Evolutionary conservation across 805 yeast genomes (phyloP), one percentile per base, ranked within the genome.

Genomic region (Monosporozyma servazzii): DNA sequence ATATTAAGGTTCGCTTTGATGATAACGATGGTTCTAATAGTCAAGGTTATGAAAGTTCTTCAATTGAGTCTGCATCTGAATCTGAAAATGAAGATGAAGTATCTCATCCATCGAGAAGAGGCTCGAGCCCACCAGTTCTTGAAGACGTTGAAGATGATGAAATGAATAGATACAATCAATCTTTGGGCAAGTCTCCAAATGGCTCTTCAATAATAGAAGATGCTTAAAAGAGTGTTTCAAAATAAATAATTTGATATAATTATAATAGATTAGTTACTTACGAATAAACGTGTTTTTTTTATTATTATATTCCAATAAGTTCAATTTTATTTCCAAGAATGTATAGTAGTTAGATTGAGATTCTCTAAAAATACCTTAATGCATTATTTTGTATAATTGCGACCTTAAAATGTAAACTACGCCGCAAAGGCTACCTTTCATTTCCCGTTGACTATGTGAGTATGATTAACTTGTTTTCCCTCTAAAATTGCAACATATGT

Each of bases 121-220:
- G 33, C 18, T 53, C 56, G 10, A 60, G 66, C 7, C 41, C 62
- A 13, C 61, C 62, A 10, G 51, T 59, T 1, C 52, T 68, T 13
- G 71, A 66, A 49, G 70, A 67, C 17, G 63, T 68, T 4, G 69
- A 65, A 39, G 71, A 68, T 50, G 71, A 58, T 48, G 70, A 67
- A 37, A 47, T 57, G 5, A 51, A 53, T 21, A 58, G 70, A 37
- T 68, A 61, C 53, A 56, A 57, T 30, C 52, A 52, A 27, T 60
- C 64, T 3, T 48, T 64, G 13, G 43, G 49, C 46, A 56, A 55
- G 15, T 54, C 62, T 8, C 67, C 69, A 6, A 55, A 49, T 10
- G 62, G 64, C 1, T 53, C 55, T 13, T 59, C 69, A 1, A 56
- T 67, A 20, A 54, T 67, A 20, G 70, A 66, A 48, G 69, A 62